These are phyloP conservation scores for Beauveria brongniartii DNA, from an alignment of 2,329 filamentous ascomycete species.

Conservation along the genomic window DNA sequence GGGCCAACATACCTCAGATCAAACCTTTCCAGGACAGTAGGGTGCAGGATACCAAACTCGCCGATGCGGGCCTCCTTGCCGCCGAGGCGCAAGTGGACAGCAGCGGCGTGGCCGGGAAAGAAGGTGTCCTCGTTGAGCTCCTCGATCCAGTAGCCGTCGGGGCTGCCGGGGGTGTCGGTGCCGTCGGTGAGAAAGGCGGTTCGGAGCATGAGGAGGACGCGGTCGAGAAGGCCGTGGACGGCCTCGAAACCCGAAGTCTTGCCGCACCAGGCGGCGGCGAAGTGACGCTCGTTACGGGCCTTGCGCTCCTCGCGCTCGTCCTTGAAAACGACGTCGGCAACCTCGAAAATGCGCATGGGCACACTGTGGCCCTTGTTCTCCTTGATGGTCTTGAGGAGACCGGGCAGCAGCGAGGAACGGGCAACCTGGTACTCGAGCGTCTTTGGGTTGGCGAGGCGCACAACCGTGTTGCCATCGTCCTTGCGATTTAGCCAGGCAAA, in stretches of 20 bases:
- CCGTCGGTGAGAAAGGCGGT: conserved; percentile 66
- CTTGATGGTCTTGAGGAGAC: conserved; percentile 84
- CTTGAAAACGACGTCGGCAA: conserved; percentile 86
- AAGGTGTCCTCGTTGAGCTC: conserved; percentile 87
- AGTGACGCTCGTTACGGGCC: conserved; percentile 87
- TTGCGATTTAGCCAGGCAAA: conserved; percentile 89
- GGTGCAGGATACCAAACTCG: conserved; percentile 89
- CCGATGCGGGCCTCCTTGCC: conserved; percentile 74
- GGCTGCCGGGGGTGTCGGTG: conserved; percentile 44
- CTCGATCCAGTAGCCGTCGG: conserved; percentile 86
- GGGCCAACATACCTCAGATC: conserved; percentile 61
- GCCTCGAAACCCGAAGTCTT: conserved; percentile 92
- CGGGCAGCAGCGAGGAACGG: conserved; percentile 76
- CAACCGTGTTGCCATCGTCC: conserved; percentile 75
- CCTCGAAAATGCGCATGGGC: conserved; percentile 89
- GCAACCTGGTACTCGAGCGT: conserved; percentile 90
- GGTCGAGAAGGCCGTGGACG: conserved; percentile 88
- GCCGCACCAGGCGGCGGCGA: conserved; percentile 91
- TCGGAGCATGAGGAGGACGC: conserved; percentile 85
- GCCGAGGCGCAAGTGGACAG: conserved; percentile 66
- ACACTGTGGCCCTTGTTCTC: conserved; percentile 87
- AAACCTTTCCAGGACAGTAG: conserved; percentile 86
- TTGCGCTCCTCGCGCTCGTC: conserved; percentile 74
- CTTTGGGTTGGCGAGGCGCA: conserved; percentile 87
- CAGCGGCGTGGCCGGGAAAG: conserved; percentile 81